Conservation (phyloP, 495 filamentous ascomycete genomes). For the Penicillium coprophilum region DNA sequence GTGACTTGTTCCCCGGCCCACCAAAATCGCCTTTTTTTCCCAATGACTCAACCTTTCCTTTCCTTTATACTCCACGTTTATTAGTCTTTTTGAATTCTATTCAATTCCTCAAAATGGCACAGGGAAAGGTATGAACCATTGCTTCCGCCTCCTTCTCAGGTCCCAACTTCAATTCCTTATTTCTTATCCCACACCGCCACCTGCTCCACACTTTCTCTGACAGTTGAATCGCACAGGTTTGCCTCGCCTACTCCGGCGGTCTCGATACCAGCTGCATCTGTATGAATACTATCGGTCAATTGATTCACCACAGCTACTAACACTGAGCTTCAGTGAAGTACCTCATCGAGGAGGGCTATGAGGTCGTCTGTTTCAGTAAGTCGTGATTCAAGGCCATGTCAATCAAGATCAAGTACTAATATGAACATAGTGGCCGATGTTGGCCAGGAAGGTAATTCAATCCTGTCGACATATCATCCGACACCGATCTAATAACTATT, state of each 20-base stretch:
- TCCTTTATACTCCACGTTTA: conserved; percentile 17
- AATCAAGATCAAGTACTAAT: conserved; percentile 8
- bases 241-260: conserved; percentile 49
- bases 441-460: conserved; percentile 52
- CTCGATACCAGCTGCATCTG: conserved; percentile 68
- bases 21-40: conserved; percentile 31
- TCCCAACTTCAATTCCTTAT: conserved; percentile 2
- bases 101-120: conserved; percentile 27
- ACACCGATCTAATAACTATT: conserved; percentile 7
- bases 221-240: conserved; percentile 33
- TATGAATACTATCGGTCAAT: conserved; percentile 20
- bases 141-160: conserved; percentile 6
- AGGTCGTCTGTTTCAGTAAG: conserved; percentile 64
- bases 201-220: conserved; percentile 16
- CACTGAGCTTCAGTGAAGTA: conserved; percentile 48
- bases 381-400: conserved; percentile 10
- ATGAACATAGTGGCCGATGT: conserved; percentile 56
- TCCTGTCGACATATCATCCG: not conserved
- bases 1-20: conserved; percentile 27
- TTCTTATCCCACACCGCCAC: conserved; percentile 23
- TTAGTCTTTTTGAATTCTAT: conserved; percentile 12
- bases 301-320: conserved; percentile 18
- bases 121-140: conserved; percentile 28
- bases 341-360: conserved; percentile 68
- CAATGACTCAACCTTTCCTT: conserved; percentile 34